These are phyloP conservation scores for Colletotrichum ledebouriae DNA, from an alignment of 2,329 filamentous ascomycete species.

Conservation along the genomic window DNA sequence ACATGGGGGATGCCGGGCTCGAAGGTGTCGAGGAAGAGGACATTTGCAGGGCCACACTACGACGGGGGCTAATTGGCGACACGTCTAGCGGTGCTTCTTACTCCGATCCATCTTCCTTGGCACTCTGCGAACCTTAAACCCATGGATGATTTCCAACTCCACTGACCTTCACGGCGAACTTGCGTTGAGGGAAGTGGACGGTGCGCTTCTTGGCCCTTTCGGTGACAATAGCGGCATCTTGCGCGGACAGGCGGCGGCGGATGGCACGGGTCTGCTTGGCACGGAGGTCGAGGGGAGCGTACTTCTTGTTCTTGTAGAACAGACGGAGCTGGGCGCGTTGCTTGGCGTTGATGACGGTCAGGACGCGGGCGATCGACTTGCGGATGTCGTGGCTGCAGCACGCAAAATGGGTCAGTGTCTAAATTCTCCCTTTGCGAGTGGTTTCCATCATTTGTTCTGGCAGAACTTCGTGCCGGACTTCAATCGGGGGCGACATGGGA, in stretches of 20 bases:
- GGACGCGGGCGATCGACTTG: constrained; percentile 98
- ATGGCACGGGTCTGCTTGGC: constrained; percentile 98
- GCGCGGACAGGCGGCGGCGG: constrained; percentile 91
- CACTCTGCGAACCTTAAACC: not conserved
- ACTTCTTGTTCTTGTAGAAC: constrained; percentile 99
- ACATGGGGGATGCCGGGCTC: not conserved
- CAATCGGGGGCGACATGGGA: constrained; percentile 21
- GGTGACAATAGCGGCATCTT: constrained; percentile 87
- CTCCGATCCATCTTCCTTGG: not conserved
- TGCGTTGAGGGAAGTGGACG: constrained; percentile 97
- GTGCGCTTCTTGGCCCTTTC: constrained; percentile 98
- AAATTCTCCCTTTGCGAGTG: constrained; percentile 14
- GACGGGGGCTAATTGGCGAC: not conserved
- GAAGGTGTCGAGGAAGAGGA: not conserved
- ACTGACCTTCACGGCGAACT: constrained; percentile 96
- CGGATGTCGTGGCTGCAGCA: constrained; percentile 90
- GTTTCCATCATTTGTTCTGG: not conserved
- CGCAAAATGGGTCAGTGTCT: constrained; percentile 33
- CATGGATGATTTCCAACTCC: not conserved
- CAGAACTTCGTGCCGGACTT: not conserved
- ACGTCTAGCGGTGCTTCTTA: too few species aligned
- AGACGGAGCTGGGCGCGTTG: constrained; percentile 97
- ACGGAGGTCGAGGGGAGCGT: constrained; percentile 97
- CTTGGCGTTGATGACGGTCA: constrained; percentile 99
- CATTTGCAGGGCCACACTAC: too few species aligned